Evolutionary conservation across 192 early-diverging fungal species (phyloP), one percentile per base, ranked within the genome.

Genomic region (Mortierella alpina): DNA sequence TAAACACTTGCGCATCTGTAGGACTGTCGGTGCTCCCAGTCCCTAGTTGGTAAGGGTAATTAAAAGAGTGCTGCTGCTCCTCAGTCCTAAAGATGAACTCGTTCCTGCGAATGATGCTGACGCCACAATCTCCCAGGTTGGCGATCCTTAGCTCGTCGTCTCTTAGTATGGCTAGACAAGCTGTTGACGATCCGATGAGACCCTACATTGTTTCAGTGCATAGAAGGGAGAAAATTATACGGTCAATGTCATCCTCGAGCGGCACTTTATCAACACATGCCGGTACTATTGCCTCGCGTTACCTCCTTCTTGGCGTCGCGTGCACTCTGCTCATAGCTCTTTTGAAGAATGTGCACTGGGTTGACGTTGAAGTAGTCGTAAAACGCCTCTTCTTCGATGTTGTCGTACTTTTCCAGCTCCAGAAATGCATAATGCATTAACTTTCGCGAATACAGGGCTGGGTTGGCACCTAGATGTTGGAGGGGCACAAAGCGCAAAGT

Each of bases 61-160:
- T 99, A 86, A 99, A 99, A 14, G 95, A 97, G 84, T 99, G 96
- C 83, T 98, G 97, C 72, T 98, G 98, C 82, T 98, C 97, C 85
- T 98, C 96, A 44, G 91, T 96, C 48, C 96, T 88, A 83, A 98
- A 99, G 20, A 97, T 91, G 81, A 93, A 88, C 66, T 95, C 92
- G 61, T 93, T 92, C 60, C 92, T 88, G 45, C 98, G 92, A 54
- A 99, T 93, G 1, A 99, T 87, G 44, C 92, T 87, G 66, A 98
- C 84, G 5, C 95, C 95, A 80, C 96, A 97, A 83, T 99, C 98
- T 49, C 98, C 98, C 54, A 99, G 83, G 71, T 98, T 98, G 1
- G 95, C 94, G 50, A 99, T 93, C 7, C 96, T 90, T 50, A 99
- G 85, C 86, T 98, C 96, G 77, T 99, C 95, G 74, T 96, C 91